A percentile compares a stretch with the other conserved stretches of the same genome.
These are phyloP conservation scores for Globisporangium splendens DNA, from an alignment of 352 stramenopile genomes.

Conservation along the genomic window DNA sequence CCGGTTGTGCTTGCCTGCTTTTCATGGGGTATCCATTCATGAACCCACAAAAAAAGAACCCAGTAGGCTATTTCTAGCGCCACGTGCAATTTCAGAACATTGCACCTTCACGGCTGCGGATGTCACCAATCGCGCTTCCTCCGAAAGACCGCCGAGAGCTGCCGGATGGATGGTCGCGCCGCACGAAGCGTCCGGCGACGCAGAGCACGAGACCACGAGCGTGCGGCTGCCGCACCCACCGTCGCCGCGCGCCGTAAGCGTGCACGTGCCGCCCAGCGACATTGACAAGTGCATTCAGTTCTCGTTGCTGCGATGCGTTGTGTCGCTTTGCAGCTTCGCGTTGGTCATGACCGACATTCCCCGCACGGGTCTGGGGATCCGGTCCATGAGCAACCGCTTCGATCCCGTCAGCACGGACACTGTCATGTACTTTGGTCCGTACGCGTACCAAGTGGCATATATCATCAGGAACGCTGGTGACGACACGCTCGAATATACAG, in stretches of 20 bases:
- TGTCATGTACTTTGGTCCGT: constrained; percentile 38
- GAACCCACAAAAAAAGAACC: no score
- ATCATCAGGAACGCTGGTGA: constrained; percentile 5
- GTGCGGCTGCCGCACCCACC: not conserved
- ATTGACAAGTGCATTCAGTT: constrained; percentile 24
- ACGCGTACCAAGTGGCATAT: constrained; percentile 36
- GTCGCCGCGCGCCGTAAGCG: not conserved
- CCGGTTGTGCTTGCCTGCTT: no score
- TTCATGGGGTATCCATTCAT: no score
- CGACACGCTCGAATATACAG: constrained; percentile 7
- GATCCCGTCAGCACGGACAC: constrained; percentile 20
- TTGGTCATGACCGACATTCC: constrained; percentile 49
- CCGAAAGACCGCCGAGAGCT: no score
- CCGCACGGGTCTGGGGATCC: constrained; percentile 37
- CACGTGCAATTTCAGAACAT: no score
- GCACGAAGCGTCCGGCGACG: no score
- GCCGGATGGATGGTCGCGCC: no score
- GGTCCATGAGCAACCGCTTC: constrained; percentile 20
- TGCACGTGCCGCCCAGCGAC: constrained; percentile 10
- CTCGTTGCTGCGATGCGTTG: constrained; percentile 21
- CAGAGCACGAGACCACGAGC: not conserved
- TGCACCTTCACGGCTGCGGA: no score
- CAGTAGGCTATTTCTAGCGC: no score
- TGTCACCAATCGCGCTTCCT: no score
- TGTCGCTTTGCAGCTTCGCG: constrained; percentile 31